A percentile compares a stretch with the other conserved stretches of the same genome.
Conservation (phyloP, 2,329 filamentous ascomycete genomes). For the Didymella exigua region DNA sequence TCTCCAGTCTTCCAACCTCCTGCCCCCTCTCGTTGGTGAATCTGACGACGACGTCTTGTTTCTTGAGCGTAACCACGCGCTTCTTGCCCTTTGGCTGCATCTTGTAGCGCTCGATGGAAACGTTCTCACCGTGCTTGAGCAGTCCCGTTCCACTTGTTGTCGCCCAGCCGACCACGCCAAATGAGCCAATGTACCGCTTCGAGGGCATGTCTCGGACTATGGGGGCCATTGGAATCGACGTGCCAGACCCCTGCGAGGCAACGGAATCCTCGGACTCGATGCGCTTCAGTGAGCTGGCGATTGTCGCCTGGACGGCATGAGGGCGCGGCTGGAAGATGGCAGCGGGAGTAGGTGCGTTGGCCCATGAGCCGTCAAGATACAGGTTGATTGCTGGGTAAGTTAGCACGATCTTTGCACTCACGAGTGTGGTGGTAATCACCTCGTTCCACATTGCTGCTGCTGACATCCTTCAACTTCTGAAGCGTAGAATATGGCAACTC, state of each 20-base stretch:
- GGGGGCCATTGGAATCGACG: slow-evolving; percentile 24
- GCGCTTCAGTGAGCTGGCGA: slow-evolving; percentile 31
- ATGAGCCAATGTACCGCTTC: slow-evolving; percentile 83
- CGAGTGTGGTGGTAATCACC: slow-evolving; percentile 29
- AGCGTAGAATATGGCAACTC: slow-evolving; percentile 55
- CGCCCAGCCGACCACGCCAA: slow-evolving; percentile 90
- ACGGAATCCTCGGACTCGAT: slow-evolving; percentile 34
- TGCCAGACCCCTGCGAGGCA: slow-evolving; percentile 27
- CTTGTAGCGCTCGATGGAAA: slow-evolving; percentile 86
- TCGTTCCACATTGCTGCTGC: slow-evolving; percentile 61
- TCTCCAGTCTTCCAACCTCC: slow-evolving; percentile 85
- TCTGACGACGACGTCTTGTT: slow-evolving; percentile 85
- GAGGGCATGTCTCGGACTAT: slow-evolving; percentile 55
- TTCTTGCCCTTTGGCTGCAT: slow-evolving; percentile 61
- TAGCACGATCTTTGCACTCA: slow-evolving; percentile 11
- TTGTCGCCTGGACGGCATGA: slow-evolving; percentile 28
- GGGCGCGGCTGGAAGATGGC: slow-evolving; percentile 27
- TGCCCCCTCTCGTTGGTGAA: slow-evolving; percentile 81
- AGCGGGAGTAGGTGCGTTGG: slow-evolving; percentile 35
- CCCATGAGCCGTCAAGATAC: slow-evolving; percentile 69
- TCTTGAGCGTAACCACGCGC: slow-evolving; percentile 63
- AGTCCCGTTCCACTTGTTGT: slow-evolving; percentile 80
- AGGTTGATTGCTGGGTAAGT: slow-evolving; percentile 61
- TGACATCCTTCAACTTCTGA: slow-evolving; percentile 55
- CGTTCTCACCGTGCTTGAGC: slow-evolving; percentile 78